Conservation (phyloP, 2,329 filamentous ascomycete species). For the Metarhizium brunneum region DNA sequence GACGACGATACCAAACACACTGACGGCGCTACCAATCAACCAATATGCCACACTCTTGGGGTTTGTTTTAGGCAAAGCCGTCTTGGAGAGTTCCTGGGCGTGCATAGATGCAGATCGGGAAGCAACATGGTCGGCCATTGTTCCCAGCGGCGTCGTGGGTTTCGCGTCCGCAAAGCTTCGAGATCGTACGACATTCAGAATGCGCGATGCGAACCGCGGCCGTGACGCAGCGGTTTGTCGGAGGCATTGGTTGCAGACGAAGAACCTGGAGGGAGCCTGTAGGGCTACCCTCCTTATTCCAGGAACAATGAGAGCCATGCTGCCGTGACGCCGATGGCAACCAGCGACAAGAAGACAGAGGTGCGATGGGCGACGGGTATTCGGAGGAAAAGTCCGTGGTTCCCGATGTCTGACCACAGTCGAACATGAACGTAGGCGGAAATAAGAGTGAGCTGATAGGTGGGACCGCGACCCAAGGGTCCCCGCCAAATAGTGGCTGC, state of each 20-base stretch:
- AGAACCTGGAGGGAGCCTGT: slow-evolving; percentile 28
- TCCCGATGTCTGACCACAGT: too few relatives aligned
- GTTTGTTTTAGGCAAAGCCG: slow-evolving; percentile 50
- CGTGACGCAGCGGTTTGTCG: slow-evolving; percentile 18
- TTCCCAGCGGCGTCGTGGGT: slow-evolving; percentile 18
- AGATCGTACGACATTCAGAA: slow-evolving; percentile 30
- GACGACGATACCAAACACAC: slow-evolving; percentile 94
- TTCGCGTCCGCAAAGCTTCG: slow-evolving; percentile 27
- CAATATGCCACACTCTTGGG: slow-evolving; percentile 80
- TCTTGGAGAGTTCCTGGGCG: slow-evolving; percentile 19
- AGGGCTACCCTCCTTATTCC: slow-evolving; percentile 31
- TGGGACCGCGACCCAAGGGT: slow-evolving; percentile 9
- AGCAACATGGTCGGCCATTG: slow-evolving; percentile 17
- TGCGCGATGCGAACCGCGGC: slow-evolving; percentile 23
- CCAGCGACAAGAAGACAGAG: neutral
- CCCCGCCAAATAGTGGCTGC: slow-evolving; percentile 15
- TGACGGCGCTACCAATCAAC: slow-evolving; percentile 82
- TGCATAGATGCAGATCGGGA: slow-evolving; percentile 11
- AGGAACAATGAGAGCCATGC: slow-evolving; percentile 34
- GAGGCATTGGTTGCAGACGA: slow-evolving; percentile 42
- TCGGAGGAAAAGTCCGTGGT: neutral
- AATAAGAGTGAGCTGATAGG: slow-evolving; percentile 22
- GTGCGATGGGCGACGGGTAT: neutral
- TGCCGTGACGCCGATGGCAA: neutral
- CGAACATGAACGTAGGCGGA: neutral